These are phyloP conservation scores for Talaromyces sp. DNA, from an alignment of 2,329 filamentous ascomycete genomes.

Conservation along the genomic window DNA sequence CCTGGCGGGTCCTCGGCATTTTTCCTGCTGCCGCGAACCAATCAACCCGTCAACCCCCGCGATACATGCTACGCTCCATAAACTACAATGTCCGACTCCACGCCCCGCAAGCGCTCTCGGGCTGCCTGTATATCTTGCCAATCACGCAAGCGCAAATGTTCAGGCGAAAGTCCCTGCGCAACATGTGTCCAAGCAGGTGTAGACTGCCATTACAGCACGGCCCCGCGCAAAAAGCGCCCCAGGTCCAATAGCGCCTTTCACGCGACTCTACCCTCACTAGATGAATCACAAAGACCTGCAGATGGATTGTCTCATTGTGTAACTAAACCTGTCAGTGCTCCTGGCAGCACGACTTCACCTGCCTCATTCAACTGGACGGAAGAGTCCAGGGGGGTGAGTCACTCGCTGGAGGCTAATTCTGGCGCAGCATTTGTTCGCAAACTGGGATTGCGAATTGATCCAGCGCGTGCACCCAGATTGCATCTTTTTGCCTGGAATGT, in stretches of 20 bases:
- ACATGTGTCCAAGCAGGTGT: constrained; percentile 59
- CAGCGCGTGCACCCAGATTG: constrained; percentile 55
- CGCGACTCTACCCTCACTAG: constrained; percentile 13
- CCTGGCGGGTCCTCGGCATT: not conserved
- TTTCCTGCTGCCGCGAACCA: not conserved
- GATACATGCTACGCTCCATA: not conserved
- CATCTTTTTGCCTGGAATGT: constrained; percentile 63
- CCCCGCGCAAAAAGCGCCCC: constrained; percentile 35
- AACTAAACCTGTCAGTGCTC: not conserved
- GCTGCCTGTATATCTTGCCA: constrained; percentile 57
- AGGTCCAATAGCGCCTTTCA: constrained; percentile 22
- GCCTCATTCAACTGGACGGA: constrained; percentile 6
- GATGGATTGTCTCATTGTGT: constrained; percentile 11
- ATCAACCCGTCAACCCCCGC: not conserved
- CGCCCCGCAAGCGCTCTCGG: constrained; percentile 44
- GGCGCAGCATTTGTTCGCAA: constrained; percentile 59
- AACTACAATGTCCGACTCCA: constrained; percentile 31
- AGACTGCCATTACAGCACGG: constrained; percentile 52
- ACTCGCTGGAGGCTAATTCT: constrained; percentile 59
- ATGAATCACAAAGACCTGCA: constrained; percentile 10
- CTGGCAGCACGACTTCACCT: constrained; percentile 10
- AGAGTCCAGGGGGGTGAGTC: constrained; percentile 5
- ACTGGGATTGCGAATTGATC: constrained; percentile 57
- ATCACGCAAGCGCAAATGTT: constrained; percentile 60
- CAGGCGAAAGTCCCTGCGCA: constrained; percentile 56